phyloP scores from a whole-genome alignment of 306 rosid genomes.

The Trifolium pratense region DNA sequence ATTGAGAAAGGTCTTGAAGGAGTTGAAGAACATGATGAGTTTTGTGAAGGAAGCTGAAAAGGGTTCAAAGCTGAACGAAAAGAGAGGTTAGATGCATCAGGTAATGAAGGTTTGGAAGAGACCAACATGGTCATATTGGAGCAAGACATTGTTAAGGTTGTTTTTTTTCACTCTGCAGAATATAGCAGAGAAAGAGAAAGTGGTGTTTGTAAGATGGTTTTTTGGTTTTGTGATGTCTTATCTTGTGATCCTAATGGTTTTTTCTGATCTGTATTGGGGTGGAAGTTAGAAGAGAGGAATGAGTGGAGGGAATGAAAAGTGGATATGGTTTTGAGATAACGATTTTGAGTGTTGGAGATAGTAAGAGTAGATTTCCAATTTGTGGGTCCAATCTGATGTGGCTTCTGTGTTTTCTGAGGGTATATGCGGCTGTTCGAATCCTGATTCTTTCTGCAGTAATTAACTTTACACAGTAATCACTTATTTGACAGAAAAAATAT shows the following conservation, averaged over 20 bases:
- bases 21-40: conserved; percentile 35
- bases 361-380: conserved; percentile 12
- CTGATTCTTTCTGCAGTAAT: conserved; percentile 19
- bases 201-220: conserved; percentile 4
- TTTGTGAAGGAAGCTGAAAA: conserved; percentile 66
- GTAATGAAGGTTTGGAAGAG: conserved; percentile 62
- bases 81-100: conserved; percentile 70
- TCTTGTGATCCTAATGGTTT: conserved; percentile 30
- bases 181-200: conserved; percentile 41
- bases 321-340: conserved; percentile 56
- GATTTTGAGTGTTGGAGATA: conserved; percentile 42
- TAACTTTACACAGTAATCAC: too few relatives aligned
- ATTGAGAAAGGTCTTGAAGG: conserved; percentile 52
- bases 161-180: neutral
- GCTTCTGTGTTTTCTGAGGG: conserved; percentile 18
- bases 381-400: conserved; percentile 44
- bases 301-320: conserved; percentile 51
- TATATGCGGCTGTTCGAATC: conserved; percentile 42
- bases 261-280: conserved; percentile 24
- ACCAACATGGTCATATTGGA: conserved; percentile 57
- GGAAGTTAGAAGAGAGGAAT: neutral
- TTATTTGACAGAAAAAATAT: too few relatives aligned
- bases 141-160: conserved; percentile 49
- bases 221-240: conserved; percentile 37
- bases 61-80: conserved; percentile 66